A percentile compares a stretch with the other conserved stretches of the same genome.
phyloP scores from a whole-genome alignment of 345 rosid species.

The Populus tremula region DNA sequence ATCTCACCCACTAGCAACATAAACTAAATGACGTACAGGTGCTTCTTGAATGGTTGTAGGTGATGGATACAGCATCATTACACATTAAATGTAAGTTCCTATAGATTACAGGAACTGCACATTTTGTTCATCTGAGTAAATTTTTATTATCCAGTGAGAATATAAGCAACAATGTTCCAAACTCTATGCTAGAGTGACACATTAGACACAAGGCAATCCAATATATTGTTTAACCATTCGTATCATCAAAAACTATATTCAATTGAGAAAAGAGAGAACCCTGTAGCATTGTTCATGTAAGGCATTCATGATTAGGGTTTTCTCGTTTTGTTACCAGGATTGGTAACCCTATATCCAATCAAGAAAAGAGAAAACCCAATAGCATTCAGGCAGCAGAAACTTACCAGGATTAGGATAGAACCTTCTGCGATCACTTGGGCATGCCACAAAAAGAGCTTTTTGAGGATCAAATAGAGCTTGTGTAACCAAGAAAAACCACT shows the following conservation, averaged over 20 bases:
- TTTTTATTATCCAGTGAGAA: neutral
- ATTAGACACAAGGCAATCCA: neutral
- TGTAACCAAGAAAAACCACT: slow-evolving; percentile 91
- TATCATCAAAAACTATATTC: neutral
- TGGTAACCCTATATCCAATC: too few relatives aligned
- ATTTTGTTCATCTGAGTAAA: neutral
- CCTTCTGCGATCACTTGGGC: slow-evolving; percentile 80
- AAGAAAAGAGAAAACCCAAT: too few relatives aligned
- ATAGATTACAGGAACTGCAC: neutral
- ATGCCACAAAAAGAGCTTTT: slow-evolving; percentile 69
- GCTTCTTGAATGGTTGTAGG: too few relatives aligned
- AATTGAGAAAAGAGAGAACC: neutral
- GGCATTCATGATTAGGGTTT: too few relatives aligned
- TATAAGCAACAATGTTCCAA: neutral
- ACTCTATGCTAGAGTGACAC: neutral
- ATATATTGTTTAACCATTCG: neutral
- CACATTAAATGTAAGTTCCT: neutral
- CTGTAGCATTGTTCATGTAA: neutral
- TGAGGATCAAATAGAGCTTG: slow-evolving; percentile 69
- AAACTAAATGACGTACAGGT: too few relatives aligned
- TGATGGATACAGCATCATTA: too few relatives aligned
- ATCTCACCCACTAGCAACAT: neutral
- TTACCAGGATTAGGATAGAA: slow-evolving; percentile 92
- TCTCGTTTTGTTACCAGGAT: too few relatives aligned
- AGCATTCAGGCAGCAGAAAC: slow-evolving; percentile 14